Conservation (phyloP, 192 early-diverging fungal species). For the Dissophora ornata region DNA sequence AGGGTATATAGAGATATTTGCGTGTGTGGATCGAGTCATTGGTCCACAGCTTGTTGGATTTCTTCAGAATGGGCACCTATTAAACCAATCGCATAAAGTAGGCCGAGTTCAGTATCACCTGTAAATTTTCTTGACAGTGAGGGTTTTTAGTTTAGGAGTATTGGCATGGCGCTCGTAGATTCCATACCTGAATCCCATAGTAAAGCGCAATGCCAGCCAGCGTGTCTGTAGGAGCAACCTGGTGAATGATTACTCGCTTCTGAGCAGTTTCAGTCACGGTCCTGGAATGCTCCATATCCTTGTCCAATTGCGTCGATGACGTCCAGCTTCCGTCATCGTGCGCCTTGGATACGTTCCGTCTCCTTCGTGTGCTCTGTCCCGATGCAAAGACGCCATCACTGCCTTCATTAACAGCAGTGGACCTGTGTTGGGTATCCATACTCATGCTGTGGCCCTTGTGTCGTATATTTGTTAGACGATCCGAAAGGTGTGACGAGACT, state of each 20-base stretch:
- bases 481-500: not conserved
- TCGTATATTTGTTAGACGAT: not conserved
- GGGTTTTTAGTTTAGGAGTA: too few species aligned
- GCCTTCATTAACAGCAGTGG: too few species aligned
- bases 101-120: too few species aligned
- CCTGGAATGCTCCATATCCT: not conserved
- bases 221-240: conserved; percentile 54
- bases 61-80: conserved; percentile 55
- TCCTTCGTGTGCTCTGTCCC: conserved; percentile 1
- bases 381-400: not conserved
- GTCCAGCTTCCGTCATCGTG: conserved; percentile 6
- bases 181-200: conserved; percentile 65
- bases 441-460: conserved; percentile 40
- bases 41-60: conserved; percentile 62
- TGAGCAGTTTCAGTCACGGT: not conserved
- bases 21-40: conserved; percentile 64
- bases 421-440: conserved; percentile 14
- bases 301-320: not conserved
- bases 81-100: not conserved
- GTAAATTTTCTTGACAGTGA: too few species aligned
- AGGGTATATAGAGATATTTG: conserved; percentile 62
- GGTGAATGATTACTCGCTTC: conserved; percentile 57
- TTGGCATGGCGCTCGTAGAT: too few species aligned
- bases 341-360: conserved; percentile 18
- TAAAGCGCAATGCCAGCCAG: conserved; percentile 61